Evolutionary conservation across 78 protist genomes (phyloP).

Genomic region (Dictyostelium firmibasis): DNA sequence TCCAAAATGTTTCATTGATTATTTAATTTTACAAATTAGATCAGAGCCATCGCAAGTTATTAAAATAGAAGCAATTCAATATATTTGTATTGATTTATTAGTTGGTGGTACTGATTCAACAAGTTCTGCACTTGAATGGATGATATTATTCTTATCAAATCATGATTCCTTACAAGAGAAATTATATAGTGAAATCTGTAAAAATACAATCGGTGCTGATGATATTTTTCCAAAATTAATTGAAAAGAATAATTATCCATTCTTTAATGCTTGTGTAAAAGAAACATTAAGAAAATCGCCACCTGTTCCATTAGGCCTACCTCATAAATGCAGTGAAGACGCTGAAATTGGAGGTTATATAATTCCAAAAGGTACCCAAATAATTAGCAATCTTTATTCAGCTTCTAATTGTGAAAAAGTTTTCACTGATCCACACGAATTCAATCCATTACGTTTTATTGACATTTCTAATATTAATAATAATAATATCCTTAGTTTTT

Average conservation of each 20-base stretch:
- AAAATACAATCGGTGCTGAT: too few species aligned
- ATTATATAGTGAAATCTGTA: conserved; percentile 11
- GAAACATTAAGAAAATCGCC: conserved; percentile 24
- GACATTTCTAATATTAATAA: too few species aligned
- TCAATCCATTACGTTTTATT: conserved; percentile 48
- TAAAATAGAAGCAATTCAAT: not conserved
- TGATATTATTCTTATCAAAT: conserved; percentile 19
- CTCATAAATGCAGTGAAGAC: conserved; percentile 6
- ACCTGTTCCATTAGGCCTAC: conserved; percentile 22
- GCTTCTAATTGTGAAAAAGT: not conserved
- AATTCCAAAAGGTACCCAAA: conserved; percentile 34
- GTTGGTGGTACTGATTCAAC: conserved; percentile 72
- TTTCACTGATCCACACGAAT: conserved; percentile 9
- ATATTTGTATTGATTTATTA: conserved; percentile 40
- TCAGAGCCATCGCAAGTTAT: not conserved
- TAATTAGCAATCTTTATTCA: conserved; percentile 9
- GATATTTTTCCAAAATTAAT: not conserved
- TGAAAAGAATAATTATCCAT: conserved; percentile 1
- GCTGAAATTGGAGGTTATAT: conserved; percentile 22
- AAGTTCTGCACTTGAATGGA: conserved; percentile 28
- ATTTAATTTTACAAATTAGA: conserved; percentile 25
- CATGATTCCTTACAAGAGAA: conserved; percentile 38
- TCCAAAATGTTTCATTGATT: conserved; percentile 60
- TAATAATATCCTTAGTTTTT: not conserved
- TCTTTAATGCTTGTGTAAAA: not conserved